phyloP scores from a whole-genome alignment of 139 green algal species.

The Zygnema circumcarinatum region DNA sequence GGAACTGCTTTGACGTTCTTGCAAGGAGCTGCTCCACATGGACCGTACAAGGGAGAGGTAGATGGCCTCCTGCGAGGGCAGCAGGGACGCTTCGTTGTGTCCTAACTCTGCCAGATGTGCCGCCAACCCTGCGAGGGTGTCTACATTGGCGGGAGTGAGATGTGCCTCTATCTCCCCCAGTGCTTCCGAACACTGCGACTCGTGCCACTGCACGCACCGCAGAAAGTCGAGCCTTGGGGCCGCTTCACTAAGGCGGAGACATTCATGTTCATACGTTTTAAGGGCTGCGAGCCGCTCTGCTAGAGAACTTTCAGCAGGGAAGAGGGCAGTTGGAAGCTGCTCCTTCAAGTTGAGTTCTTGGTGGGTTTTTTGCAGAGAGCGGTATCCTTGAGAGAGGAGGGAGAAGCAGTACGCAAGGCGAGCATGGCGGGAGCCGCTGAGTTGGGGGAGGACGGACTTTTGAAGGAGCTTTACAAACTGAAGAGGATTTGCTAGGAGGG shows the following conservation, averaged over 20 bases:
- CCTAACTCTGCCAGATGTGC: background rate
- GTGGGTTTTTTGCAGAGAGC: background rate
- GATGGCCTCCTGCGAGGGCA: background rate
- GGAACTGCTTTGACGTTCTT: background rate
- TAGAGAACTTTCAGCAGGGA: slow-evolving; percentile 8
- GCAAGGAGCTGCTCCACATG: background rate
- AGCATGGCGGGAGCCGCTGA: slow-evolving; percentile 20
- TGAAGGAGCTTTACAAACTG: background rate
- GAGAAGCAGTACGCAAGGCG: slow-evolving; percentile 31
- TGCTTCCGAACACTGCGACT: background rate
- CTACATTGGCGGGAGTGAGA: background rate
- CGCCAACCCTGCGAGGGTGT: background rate
- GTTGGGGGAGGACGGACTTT: slow-evolving; percentile 5
- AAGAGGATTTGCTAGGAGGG: slow-evolving; percentile 3
- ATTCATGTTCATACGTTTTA: slow-evolving; percentile 27
- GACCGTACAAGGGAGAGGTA: background rate
- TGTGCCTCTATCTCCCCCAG: background rate
- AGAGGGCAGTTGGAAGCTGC: background rate
- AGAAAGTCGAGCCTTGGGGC: slow-evolving; percentile 35
- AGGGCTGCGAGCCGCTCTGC: background rate
- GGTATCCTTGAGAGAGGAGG: slow-evolving; percentile 25
- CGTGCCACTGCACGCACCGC: background rate
- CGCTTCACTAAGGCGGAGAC: background rate
- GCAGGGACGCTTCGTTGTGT: background rate
- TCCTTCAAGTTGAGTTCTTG: background rate